Conservation (phyloP, 257 asterid species). For the Nicotiana paniculata region DNA sequence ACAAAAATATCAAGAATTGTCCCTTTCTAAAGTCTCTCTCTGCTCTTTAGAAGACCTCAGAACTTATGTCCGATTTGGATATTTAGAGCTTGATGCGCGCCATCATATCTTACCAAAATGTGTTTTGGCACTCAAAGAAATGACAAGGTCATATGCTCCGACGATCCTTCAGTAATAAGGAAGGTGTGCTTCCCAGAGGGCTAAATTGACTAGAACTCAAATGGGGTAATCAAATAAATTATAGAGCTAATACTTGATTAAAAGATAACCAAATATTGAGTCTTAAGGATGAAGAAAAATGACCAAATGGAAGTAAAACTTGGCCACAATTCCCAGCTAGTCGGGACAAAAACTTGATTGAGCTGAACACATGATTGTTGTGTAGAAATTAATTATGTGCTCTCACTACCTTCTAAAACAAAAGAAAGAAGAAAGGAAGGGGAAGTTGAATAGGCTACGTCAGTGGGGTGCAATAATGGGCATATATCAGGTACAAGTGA, state of each 20-base stretch:
- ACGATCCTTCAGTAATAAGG: background rate
- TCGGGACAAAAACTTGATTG: constrained; percentile 10
- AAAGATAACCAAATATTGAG: background rate
- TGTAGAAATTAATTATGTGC: background rate
- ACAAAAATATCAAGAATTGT: background rate
- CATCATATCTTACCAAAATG: background rate
- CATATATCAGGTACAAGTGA: constrained; percentile 13
- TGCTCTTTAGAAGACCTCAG: background rate
- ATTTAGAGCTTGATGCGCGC: background rate
- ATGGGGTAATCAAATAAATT: background rate
- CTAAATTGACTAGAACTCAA: background rate
- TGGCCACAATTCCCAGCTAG: background rate
- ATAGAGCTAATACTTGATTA: background rate
- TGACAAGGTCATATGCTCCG: background rate
- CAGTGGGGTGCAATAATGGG: constrained; percentile 17
- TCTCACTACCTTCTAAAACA: background rate
- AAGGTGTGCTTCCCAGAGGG: background rate
- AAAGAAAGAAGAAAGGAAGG: constrained; percentile 2
- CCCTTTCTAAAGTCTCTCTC: background rate
- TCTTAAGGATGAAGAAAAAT: background rate
- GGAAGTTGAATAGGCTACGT: background rate
- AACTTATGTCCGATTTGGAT: background rate
- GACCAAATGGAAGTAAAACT: background rate
- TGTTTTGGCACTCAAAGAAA: background rate
- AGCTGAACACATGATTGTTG: constrained; percentile 2